Conservation (phyloP, 1,139 yeast genomes). For the Kodamaea ohmeri region DNA sequence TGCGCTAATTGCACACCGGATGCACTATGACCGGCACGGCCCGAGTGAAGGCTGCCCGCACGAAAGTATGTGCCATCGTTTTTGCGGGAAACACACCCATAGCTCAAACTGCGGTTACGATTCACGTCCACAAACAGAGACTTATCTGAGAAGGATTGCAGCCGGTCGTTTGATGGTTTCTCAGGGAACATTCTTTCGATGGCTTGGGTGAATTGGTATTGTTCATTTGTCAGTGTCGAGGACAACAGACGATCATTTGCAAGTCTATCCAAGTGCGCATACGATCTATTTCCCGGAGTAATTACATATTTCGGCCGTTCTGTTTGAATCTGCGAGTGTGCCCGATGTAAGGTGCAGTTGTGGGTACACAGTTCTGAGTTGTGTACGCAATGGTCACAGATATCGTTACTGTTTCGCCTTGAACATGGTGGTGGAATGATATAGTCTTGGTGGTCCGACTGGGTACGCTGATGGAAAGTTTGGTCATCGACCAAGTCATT, state of each 20-base stretch:
- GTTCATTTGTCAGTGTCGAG: too few relatives aligned
- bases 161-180: too few relatives aligned
- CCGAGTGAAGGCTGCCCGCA: neutral
- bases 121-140: neutral
- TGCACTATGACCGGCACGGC: conserved; percentile 1
- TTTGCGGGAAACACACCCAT: neutral
- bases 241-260: too few relatives aligned
- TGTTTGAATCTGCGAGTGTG: too few relatives aligned
- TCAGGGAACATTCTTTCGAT: too few relatives aligned
- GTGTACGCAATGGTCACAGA: neutral
- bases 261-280: too few relatives aligned
- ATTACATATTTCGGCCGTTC: too few relatives aligned
- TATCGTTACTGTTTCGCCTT: neutral
- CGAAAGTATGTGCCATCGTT: neutral
- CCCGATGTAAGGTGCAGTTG: neutral
- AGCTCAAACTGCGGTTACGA: conserved; percentile 4
- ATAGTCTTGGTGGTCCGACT: conserved; percentile 8
- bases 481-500: neutral
- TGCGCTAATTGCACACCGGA: neutral
- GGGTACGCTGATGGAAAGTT: too few relatives aligned
- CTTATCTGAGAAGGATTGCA: too few relatives aligned
- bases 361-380: neutral
- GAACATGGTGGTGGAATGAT: conserved; percentile 11
- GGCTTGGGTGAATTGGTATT: too few relatives aligned
- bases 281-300: too few relatives aligned